Base-by-base conservation (phyloP, 202 grass and related monocot species). In the Thinopyrum obtusiflorum region DNA sequence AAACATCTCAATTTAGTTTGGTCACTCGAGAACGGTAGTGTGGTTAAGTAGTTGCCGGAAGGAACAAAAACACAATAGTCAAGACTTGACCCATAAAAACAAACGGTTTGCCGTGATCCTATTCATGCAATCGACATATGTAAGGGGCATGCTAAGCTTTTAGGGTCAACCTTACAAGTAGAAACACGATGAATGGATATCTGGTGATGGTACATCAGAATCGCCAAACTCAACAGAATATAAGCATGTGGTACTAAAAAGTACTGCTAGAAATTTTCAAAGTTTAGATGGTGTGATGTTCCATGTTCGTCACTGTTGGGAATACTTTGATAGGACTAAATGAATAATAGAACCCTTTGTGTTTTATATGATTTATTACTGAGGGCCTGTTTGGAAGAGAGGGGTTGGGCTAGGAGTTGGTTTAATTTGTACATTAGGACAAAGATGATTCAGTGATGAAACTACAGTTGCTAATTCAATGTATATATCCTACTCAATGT, bases 1-100 rank as follows among this genome's bases (percentile, higher is more conserved):
- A 94, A 87, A 87, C 71, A 84, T 69, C 83, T 83, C 84, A 62
- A 80, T 86, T 86, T 83, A 65, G 84, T 87, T 83, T 87, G 76
- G 67, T 76, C 82, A 78, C 80, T 87, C 68, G 20, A 85, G 70
- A 68, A 89, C 66, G 71, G 80, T 94, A 81, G 65, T 80, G 18
- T 83, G 65, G 81, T 86, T 81, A 89, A 89, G 90, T 81, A 86
- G 73, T 83, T 86, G 49, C 59, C 83, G 42, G 31, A 86, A 83
- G 65, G 80, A 80, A 80, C 57, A 61, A 87, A 75, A 83, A 83
- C 46, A 90, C 24, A 75, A 80, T 79, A 85, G 71, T 73, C 66
- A 90, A 61, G 79, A 80, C 84, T 83, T 87, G 84, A 21, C 77
- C 66, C 60, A 46, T 83, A 87, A 35, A 86, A 75, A 61, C 79